phyloP scores from a whole-genome alignment of 2,329 filamentous ascomycete species.

The Coniochaeta sp. region DNA sequence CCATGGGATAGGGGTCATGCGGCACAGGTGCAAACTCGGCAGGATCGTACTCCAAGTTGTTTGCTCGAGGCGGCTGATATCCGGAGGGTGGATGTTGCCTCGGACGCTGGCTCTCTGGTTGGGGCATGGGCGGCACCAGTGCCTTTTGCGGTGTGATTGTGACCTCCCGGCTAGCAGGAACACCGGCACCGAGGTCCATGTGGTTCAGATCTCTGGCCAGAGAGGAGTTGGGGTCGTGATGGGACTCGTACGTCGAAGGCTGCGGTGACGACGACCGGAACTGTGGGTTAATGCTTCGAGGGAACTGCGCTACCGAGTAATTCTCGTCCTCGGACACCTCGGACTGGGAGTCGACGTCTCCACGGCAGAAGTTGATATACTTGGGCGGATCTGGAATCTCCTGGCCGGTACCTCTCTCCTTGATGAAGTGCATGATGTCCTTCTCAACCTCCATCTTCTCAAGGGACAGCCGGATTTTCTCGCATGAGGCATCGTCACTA shows the following conservation, averaged over 20 bases:
- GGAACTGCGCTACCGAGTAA: constrained; percentile 94
- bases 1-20: constrained; percentile 87
- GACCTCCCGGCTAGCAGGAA: constrained; percentile 39
- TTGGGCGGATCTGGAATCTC: constrained; percentile 96
- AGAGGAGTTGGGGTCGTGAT: constrained; percentile 75
- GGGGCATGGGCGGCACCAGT: constrained; percentile 11
- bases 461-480: constrained; percentile 87
- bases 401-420: constrained; percentile 81
- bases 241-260: constrained; percentile 85
- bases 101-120: constrained; percentile 7
- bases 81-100: constrained; percentile 14
- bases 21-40: constrained; percentile 64
- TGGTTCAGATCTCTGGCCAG: constrained; percentile 64
- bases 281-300: constrained; percentile 87
- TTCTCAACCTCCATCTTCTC: constrained; percentile 97
- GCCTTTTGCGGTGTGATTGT: constrained; percentile 44
- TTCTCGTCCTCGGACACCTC: constrained; percentile 78
- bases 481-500: constrained; percentile 92
- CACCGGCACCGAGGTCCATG: constrained; percentile 30
- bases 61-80: constrained; percentile 14
- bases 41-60: constrained; percentile 33
- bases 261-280: constrained; percentile 95
- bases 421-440: constrained; percentile 86
- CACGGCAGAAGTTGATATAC: constrained; percentile 97
- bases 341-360: constrained; percentile 76